phyloP scores from a whole-genome alignment of 345 rosid genomes.

The Passiflora organensis region DNA sequence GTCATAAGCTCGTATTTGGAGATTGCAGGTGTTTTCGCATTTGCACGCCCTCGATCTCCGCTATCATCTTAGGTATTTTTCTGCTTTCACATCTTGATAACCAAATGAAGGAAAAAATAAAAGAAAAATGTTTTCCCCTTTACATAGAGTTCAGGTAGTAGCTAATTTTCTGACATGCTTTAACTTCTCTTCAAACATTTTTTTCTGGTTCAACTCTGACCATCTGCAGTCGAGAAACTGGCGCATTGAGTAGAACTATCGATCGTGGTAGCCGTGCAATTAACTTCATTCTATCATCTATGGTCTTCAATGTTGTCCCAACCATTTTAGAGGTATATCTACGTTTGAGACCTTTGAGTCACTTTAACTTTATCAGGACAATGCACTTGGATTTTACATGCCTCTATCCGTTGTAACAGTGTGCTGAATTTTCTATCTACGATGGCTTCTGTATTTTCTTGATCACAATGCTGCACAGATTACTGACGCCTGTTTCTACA shows the following conservation, averaged over 20 bases:
- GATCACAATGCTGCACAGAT: no score
- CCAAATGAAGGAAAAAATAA: no score
- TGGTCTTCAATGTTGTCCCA: constrained; percentile 95
- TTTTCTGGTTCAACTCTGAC: constrained; percentile 14
- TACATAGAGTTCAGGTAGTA: neutral
- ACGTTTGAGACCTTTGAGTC: constrained; percentile 10
- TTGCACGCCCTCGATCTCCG: constrained; percentile 86
- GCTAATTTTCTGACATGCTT: neutral
- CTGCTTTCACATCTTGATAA: no score
- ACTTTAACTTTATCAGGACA: constrained; percentile 2
- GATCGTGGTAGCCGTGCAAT: constrained; percentile 99
- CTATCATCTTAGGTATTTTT: constrained; percentile 76
- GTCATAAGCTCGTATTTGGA: constrained; percentile 4
- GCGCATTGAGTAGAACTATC: constrained; percentile 82
- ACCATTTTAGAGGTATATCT: constrained; percentile 80
- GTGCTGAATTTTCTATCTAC: no score
- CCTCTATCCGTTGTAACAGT: constrained; percentile 3
- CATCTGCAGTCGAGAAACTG: constrained; percentile 88
- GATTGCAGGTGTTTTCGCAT: constrained; percentile 80
- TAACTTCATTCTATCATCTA: constrained; percentile 83
- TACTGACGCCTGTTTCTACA: neutral
- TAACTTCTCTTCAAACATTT: no score
- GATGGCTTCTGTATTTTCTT: no score
- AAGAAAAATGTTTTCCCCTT: neutral
- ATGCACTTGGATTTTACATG: neutral